Conservation (phyloP, 2,329 filamentous ascomycete species). For the Elsinoe fawcettii region DNA sequence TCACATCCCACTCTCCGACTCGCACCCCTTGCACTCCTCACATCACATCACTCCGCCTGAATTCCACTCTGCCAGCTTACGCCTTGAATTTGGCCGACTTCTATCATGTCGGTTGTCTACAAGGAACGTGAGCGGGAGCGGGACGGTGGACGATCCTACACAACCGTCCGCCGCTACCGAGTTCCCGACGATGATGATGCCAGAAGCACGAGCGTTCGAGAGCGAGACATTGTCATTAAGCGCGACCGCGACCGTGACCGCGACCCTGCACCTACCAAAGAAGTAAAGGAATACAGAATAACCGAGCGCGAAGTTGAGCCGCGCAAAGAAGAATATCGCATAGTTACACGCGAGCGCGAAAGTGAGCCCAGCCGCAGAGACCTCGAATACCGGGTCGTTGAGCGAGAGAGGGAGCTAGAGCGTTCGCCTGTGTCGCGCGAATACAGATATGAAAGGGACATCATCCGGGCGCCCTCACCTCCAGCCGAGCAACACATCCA, state of each 20-base stretch:
- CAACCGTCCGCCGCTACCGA: constrained; percentile 54
- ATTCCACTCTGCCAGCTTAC: neutral
- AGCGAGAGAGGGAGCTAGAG: constrained; percentile 29
- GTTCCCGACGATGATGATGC: constrained; percentile 38
- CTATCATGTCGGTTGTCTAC: constrained; percentile 39
- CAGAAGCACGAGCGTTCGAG: constrained; percentile 32
- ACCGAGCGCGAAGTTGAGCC: constrained; percentile 33
- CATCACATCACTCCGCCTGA: neutral
- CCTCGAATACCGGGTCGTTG: constrained; percentile 34
- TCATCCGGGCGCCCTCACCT: constrained; percentile 30
- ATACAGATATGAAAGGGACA: constrained; percentile 23
- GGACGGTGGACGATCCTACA: constrained; percentile 41
- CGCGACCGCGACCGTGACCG: constrained; percentile 27
- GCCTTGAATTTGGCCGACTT: constrained; percentile 1
- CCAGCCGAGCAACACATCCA: constrained; percentile 41
- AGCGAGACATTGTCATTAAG: constrained; percentile 44
- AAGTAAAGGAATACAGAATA: constrained; percentile 27
- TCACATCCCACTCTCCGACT: neutral
- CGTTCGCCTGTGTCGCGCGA: constrained; percentile 23
- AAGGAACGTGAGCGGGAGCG: constrained; percentile 39
- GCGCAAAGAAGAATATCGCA: constrained; percentile 27
- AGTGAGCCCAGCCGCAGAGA: constrained; percentile 22
- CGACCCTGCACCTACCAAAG: constrained; percentile 22
- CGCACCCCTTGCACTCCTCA: neutral
- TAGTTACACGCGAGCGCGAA: constrained; percentile 25